Evolutionary conservation across 2,329 filamentous ascomycete genomes (phyloP).

Genomic region (Cercospora sesami): DNA sequence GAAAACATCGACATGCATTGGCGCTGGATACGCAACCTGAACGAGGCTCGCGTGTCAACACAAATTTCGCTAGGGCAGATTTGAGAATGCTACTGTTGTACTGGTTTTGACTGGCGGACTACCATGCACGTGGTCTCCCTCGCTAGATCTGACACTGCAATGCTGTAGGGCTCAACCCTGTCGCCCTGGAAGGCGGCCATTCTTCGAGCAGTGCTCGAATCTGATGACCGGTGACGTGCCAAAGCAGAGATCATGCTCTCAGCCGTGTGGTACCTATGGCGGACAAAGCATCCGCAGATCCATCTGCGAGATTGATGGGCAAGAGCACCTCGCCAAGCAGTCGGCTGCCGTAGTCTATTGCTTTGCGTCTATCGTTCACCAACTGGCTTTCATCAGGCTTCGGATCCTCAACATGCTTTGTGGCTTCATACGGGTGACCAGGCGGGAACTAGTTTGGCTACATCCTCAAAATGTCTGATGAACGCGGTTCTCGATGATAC

Average conservation of each 20-base stretch:
- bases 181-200: neutral
- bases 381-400: neutral
- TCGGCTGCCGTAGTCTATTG: neutral
- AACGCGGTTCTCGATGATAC: neutral
- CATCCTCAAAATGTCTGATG: neutral
- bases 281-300: neutral
- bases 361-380: neutral
- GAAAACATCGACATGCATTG: slow-evolving; percentile 3
- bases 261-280: neutral
- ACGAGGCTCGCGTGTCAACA: neutral
- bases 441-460: neutral
- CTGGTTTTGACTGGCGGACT: slow-evolving; percentile 4
- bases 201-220: neutral
- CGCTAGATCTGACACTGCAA: neutral
- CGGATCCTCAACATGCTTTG: neutral
- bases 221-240: slow-evolving; percentile 14
- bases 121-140: neutral
- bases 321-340: neutral
- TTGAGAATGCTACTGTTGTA: neutral
- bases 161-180: slow-evolving; percentile 3
- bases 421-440: neutral
- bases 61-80: neutral
- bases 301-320: neutral
- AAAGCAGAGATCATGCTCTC: neutral
- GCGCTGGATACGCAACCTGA: neutral